A percentile compares a stretch with the other conserved stretches of the same genome.
Evolutionary conservation across 2,329 filamentous ascomycete genomes (phyloP).

Genomic region (Xylariomycetidae sp.): DNA sequence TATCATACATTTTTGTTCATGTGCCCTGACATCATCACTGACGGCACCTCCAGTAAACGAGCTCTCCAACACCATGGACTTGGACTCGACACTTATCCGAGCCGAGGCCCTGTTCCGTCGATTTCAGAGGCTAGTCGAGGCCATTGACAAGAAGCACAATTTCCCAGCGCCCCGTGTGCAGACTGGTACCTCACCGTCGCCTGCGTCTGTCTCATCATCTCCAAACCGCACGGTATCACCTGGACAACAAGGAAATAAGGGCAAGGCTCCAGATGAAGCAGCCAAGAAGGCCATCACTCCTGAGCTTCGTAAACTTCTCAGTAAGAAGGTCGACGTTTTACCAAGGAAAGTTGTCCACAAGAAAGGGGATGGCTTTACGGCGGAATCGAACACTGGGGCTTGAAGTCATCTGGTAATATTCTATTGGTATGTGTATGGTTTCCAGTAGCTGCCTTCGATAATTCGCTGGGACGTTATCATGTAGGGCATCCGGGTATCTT

Average conservation of each 20-base stretch:
- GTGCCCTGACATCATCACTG: too few relatives aligned
- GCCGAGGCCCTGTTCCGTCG: conserved; percentile 85
- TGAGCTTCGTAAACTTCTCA: conserved; percentile 51
- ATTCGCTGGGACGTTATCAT: too few relatives aligned
- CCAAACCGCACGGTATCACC: conserved; percentile 6
- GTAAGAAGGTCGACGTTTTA: conserved; percentile 29
- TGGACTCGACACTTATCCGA: conserved; percentile 78
- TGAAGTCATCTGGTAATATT: too few relatives aligned
- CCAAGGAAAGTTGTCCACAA: conserved; percentile 22
- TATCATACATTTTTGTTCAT: background rate
- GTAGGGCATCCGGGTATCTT: too few relatives aligned
- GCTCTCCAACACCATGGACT: conserved; percentile 86
- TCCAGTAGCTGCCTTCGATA: too few relatives aligned
- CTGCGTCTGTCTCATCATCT: conserved; percentile 12
- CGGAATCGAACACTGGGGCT: conserved; percentile 10
- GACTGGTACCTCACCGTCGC: conserved; percentile 11
- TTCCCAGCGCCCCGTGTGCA: conserved; percentile 58
- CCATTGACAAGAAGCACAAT: conserved; percentile 85
- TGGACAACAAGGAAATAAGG: conserved; percentile 17
- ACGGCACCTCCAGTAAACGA: conserved; percentile 83
- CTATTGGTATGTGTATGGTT: too few relatives aligned
- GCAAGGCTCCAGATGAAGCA: conserved; percentile 33
- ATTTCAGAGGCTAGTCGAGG: conserved; percentile 84
- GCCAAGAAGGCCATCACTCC: conserved; percentile 49
- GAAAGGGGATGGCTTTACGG: conserved; percentile 19